These are phyloP conservation scores for Tolypocladium guangdongense DNA, from an alignment of 2,329 filamentous ascomycete genomes.

Conservation along the genomic window DNA sequence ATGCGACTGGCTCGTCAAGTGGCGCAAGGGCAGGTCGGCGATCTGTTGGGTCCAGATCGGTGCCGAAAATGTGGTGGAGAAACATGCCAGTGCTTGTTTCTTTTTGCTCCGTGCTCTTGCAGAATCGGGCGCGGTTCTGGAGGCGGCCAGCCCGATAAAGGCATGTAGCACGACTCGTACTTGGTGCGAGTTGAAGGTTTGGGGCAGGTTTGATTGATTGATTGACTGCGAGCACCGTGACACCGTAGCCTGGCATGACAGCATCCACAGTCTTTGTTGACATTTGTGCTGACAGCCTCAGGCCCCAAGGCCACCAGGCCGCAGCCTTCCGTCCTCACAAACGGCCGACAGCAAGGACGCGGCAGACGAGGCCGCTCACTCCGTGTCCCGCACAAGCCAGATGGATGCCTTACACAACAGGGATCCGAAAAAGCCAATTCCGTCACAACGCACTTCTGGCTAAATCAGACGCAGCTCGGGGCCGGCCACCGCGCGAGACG, in stretches of 20 bases:
- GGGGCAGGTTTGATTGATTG: too few relatives aligned
- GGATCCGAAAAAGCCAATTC: not conserved
- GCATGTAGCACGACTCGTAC: not conserved
- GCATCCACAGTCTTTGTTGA: not conserved
- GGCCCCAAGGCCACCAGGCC: not conserved
- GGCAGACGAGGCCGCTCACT: not conserved
- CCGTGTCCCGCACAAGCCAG: too few relatives aligned
- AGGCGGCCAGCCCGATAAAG: not conserved
- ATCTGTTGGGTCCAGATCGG: slow-evolving; percentile 4
- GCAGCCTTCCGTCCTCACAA: too few relatives aligned
- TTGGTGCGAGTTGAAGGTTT: not conserved
- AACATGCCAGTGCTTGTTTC: not conserved
- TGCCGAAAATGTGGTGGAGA: not conserved
- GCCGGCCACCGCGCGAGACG: not conserved
- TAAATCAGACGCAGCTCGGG: not conserved
- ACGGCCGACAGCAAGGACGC: too few relatives aligned
- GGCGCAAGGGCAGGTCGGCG: slow-evolving; percentile 9
- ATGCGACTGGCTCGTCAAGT: slow-evolving; percentile 24
- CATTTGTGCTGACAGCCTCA: not conserved
- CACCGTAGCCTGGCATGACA: not conserved
- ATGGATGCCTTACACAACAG: not conserved
- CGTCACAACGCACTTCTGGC: not conserved
- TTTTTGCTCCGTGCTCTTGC: not conserved
- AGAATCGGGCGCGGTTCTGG: not conserved
- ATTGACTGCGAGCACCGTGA: too few relatives aligned